Conservation (phyloP, 495 filamentous ascomycete genomes). For the Penicillium argentinense region DNA sequence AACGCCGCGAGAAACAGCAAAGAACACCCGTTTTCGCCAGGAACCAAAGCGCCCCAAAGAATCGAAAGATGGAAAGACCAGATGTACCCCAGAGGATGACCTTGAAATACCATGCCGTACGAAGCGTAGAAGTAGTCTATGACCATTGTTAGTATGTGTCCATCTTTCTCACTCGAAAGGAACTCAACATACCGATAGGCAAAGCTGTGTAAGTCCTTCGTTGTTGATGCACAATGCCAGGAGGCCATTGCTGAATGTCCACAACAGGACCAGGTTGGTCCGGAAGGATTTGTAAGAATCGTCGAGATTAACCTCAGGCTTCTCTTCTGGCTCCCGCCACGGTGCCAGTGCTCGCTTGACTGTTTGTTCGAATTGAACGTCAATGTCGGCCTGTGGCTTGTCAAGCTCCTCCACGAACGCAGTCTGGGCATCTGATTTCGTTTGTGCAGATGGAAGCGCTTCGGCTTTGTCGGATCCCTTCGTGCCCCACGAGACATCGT, state of each 20-base stretch:
- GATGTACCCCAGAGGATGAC: constrained; percentile 20
- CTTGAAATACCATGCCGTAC: constrained; percentile 22
- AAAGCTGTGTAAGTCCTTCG: constrained; percentile 70
- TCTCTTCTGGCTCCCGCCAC: constrained; percentile 64
- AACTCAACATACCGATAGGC: constrained; percentile 66
- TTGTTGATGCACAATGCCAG: constrained; percentile 81
- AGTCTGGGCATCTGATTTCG: constrained; percentile 73
- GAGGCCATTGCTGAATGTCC: constrained; percentile 89
- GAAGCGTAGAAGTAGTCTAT: constrained; percentile 15
- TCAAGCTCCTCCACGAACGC: constrained; percentile 90
- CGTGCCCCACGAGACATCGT: constrained; percentile 99
- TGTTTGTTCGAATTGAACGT: constrained; percentile 88
- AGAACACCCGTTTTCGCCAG: constrained; percentile 16
- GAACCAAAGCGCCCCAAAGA: constrained; percentile 22
- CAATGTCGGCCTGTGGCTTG: constrained; percentile 93
- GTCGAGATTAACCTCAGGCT: constrained; percentile 75
- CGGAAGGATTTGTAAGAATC: constrained; percentile 97
- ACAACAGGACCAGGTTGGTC: constrained; percentile 79
- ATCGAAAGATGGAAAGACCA: constrained; percentile 25
- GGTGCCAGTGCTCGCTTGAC: constrained; percentile 86
- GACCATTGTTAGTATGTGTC: background rate
- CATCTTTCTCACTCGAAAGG: background rate
- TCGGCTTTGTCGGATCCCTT: constrained; percentile 96
- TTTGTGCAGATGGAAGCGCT: constrained; percentile 80
- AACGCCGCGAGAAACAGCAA: constrained; percentile 18